Base-by-base conservation (phyloP, 164 flowering plant species). In the Cinnamomum chago region DNA sequence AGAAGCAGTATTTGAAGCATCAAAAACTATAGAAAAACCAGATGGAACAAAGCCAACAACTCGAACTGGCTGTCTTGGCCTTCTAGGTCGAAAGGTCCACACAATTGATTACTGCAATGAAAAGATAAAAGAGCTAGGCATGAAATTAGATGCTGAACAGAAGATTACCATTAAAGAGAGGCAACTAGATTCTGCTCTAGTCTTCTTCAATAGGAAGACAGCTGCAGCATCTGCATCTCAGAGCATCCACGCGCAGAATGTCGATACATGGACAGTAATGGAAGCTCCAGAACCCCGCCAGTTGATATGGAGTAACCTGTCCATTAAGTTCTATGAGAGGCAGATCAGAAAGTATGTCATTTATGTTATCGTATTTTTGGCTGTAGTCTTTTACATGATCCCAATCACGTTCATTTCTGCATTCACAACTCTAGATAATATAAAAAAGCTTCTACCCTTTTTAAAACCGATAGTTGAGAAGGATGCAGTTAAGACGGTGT, bases 271-370 rank as follows among this genome's bases (percentile, higher is more conserved):
- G 99, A 92, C 87, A 1, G 91, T 89, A 27, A 73, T 28, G 25
- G 94, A 88, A 70, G 96, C 96, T 75, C 98, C 99, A 23, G 96
- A 95, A 73, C 82, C 97, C 33, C 87, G 95, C 6, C 90, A 92
- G 60, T 12, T 95, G 28, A 23, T 95, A 25, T 92, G 98, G 97
- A 71, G 65, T 3, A 95, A 93, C 82, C 90, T 90, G 27, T 72
- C 80, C 4, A 85, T 89, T 33, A 89, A 84, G 69, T 89, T 81
- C 62, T 93, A 85, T 62, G 70, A 67, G 71, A 87, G 99, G 79
- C 81, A 82, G 71, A 64, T 85, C 18, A 79, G 98, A 22, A 88
- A 91, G 80, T 79, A 85, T 76, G 68, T 84, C 0, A 83, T 95
- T 24, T 95, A 93, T 74, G 62, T 70, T 23, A 67, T 92, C 9